phyloP scores from a whole-genome alignment of 345 rosid genomes.

The Carallia brachiata region DNA sequence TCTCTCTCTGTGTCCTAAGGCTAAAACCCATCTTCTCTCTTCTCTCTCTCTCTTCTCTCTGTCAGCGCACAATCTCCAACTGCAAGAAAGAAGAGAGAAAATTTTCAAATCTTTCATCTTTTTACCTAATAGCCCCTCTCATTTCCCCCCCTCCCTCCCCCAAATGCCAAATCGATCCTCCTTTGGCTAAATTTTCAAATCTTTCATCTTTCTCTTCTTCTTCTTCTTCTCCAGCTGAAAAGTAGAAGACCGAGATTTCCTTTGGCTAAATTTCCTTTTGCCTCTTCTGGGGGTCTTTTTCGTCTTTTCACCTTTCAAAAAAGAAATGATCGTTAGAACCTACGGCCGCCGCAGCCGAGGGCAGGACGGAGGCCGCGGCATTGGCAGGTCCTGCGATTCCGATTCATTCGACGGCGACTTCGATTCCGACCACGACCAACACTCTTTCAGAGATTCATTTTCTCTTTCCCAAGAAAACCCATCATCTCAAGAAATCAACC shows the following conservation, averaged over 20 bases:
- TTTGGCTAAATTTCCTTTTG: neutral
- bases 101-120: neutral
- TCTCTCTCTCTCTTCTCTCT: too few relatives aligned
- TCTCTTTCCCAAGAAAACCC: slow-evolving; percentile 55
- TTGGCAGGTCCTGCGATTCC: slow-evolving; percentile 39
- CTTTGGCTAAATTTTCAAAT: too few relatives aligned
- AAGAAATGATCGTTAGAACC: slow-evolving; percentile 73
- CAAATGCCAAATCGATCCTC: neutral
- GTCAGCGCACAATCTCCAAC: too few relatives aligned
- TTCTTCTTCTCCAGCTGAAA: too few relatives aligned
- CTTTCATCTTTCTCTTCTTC: too few relatives aligned
- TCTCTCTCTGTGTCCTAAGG: too few relatives aligned
- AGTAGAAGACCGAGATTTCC: neutral
- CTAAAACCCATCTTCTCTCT: too few relatives aligned
- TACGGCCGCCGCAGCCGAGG: slow-evolving; percentile 89
- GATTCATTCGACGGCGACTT: slow-evolving; percentile 48
- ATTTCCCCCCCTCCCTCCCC: neutral
- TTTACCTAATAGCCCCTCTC: neutral
- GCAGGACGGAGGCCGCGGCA: neutral
- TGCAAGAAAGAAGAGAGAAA: too few relatives aligned
- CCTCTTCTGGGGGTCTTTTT: neutral
- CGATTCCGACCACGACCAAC: slow-evolving; percentile 32
- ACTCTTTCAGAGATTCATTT: slow-evolving; percentile 26
- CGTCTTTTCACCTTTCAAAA: neutral
- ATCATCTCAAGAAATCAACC: slow-evolving; percentile 41